A percentile compares a stretch with the other conserved stretches of the same genome.
Evolutionary conservation across 192 early-diverging fungal genomes (phyloP).

Genomic region (Podochytrium sp.): DNA sequence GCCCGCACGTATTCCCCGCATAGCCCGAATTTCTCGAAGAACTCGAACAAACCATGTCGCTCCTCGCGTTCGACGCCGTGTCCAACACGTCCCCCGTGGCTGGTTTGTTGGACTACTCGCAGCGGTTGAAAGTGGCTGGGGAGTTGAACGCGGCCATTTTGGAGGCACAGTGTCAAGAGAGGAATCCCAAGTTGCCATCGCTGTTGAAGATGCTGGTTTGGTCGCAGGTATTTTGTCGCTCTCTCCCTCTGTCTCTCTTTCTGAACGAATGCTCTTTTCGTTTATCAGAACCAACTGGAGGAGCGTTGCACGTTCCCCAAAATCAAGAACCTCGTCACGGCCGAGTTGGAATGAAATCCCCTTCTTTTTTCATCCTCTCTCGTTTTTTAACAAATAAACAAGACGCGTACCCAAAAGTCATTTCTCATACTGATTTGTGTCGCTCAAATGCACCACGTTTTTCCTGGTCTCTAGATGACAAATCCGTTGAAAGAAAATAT

Average conservation of each 20-base stretch:
- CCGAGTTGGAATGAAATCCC: constrained; percentile 69
- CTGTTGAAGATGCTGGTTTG: constrained; percentile 92
- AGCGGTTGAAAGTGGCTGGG: constrained; percentile 89
- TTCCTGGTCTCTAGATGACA: background rate
- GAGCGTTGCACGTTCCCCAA: constrained; percentile 83
- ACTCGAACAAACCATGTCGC: constrained; percentile 93
- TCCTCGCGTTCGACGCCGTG: constrained; percentile 87
- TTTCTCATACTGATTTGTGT: too few relatives aligned
- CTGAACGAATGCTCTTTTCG: too few relatives aligned
- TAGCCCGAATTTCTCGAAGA: constrained; percentile 93
- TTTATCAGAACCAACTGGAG: constrained; percentile 72
- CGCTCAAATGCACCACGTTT: too few relatives aligned
- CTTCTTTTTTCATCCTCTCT: too few relatives aligned
- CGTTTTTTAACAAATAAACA: too few relatives aligned
- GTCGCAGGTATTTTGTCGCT: constrained; percentile 67
- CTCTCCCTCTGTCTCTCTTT: background rate
- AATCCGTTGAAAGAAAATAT: background rate
- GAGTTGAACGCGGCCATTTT: constrained; percentile 96
- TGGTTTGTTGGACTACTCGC: constrained; percentile 83
- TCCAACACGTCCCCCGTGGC: constrained; percentile 72
- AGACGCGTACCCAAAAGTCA: too few relatives aligned
- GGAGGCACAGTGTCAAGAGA: constrained; percentile 86
- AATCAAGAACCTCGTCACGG: constrained; percentile 82
- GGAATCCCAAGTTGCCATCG: constrained; percentile 90
- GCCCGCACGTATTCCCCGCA: background rate